Evolutionary conservation across 2,329 filamentous ascomycete species (phyloP), one percentile per base, ranked within the genome.

Genomic region (Cladosporium austrohemisphaericum): DNA sequence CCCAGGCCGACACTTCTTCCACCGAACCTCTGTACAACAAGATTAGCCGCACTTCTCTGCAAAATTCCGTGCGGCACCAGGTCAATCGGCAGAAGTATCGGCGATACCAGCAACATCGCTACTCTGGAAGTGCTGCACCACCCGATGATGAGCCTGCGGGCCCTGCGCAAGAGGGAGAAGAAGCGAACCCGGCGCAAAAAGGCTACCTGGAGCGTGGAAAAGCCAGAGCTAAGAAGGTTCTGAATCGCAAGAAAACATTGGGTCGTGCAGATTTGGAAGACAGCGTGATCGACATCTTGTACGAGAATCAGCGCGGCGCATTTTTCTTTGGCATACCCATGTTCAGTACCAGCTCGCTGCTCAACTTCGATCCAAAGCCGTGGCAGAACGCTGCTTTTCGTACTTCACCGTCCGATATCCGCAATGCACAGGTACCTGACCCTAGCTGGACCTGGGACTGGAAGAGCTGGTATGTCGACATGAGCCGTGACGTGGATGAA

Each of bases 391-490:
- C 68, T 14, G 69, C 74, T 36, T 70, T 77, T 55, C 76, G 76
- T 52, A 72, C 77, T 11, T 82, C 78, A 41, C 73, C 81, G 5
- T 81, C 85, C 57, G 77, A 84, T 64, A 94, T 92, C 54, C 80
- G 84, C 52, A 96, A 89, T 52, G 90, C 92, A 0, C 91, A 96
- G 66, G 81, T 95, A 1, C 93, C 93, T 0, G 93, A 98, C 65
- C 93, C 93, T 5, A 88, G 85, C 54, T 98, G 93, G 93, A 83
- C 88, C 64, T 98, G 93, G 93, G 82, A 76, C 8, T 86, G 83
- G 83, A 78, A 78, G 63, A 77, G 76, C 32, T 86, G 83, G 82
- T 85, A 85, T 63, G 82, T 85, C 23, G 83, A 86, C 73, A 88
- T 78, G 88, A 92, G 73, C n/a, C 80, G 85, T 2, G 85, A 86